Conservation (phyloP, 1,284 basidiomycete genomes). For the Heterobasidion irregulare region DNA sequence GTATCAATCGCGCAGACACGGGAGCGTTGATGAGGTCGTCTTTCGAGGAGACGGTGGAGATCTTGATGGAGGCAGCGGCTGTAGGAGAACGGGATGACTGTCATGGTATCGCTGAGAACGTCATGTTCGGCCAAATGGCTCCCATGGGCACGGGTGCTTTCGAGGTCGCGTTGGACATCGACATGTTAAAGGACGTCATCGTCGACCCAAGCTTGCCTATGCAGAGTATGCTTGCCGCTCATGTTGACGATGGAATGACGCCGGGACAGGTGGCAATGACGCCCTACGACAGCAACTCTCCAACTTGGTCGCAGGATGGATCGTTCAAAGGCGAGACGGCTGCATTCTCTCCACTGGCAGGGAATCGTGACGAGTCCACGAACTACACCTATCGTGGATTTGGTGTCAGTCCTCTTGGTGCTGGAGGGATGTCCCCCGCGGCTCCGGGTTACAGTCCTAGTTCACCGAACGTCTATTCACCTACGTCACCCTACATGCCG, state of each 20-base stretch:
- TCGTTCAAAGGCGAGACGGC: constrained; percentile 76
- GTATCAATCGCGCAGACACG: constrained; percentile 97
- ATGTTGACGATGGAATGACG: constrained; percentile 84
- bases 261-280: constrained; percentile 90
- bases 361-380: constrained; percentile 75
- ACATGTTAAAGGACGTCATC: constrained; percentile 98
- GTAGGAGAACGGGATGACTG: constrained; percentile 98
- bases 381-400: constrained; percentile 69
- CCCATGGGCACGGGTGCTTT: constrained; percentile 96
- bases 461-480: constrained; percentile 79
- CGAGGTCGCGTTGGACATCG: constrained; percentile 93
- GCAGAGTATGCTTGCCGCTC: constrained; percentile 75
- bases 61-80: constrained; percentile 97
- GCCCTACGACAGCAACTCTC: constrained; percentile 89
- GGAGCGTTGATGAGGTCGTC: constrained; percentile 98
- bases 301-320: constrained; percentile 62
- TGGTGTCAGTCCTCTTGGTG: constrained; percentile 77
- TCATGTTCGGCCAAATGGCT: constrained; percentile 98
- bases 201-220: constrained; percentile 93
- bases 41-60: constrained; percentile 99
- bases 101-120: constrained; percentile 96
- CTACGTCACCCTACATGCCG: constrained; percentile 83
- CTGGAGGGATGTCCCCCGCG: constrained; percentile 74
- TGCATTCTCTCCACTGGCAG: constrained; percentile 91
- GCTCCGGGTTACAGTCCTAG: constrained; percentile 75